Base-by-base conservation (phyloP, 208 protist genomes). In the Spongospora subterranea region DNA sequence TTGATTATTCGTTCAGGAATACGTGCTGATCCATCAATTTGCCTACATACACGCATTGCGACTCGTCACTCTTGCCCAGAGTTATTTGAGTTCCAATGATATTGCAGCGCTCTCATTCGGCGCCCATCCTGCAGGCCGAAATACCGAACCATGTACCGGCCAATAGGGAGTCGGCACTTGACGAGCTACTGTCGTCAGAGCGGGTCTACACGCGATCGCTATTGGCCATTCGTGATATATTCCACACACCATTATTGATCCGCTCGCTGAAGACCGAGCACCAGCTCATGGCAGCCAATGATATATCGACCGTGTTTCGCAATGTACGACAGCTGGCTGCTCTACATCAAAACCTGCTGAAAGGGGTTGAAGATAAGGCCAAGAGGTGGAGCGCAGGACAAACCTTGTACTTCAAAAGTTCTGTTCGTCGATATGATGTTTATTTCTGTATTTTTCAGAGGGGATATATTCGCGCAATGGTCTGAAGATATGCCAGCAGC, bases 141-240 rank as follows among this genome's bases (percentile, higher is more conserved):
- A 35, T 6, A 35, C 17, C 17, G 71, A 6, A 43, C 17, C 71
- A 6, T 6, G 13, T n/a, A n/a, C 17, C 17, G 17, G 35, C 71
- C 35, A 35, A 82, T 43, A 6, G 71, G 17, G 71, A 82, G 40
- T 35, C 71, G 35, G 71, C 35, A 20, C 71, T 82, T n/a, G 71
- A 82, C 71, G 71, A 82, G 71, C n/a, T 82, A n/a, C 35, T 82
- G 71, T 45, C 40, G 71, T 82, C 71, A 20, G 71, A 82, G 35
- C 71, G 71, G 35, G n/a, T 43, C 35, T 82, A 82, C n/a, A 35
- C 71, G 17, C 71, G 71, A 17, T 35, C 71, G 35, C 40, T 82
- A 20, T 6, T 6, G 17, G 71, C 71, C 17, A 43, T 82, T 35
- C 71, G 71, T 43, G 71, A 82, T 43, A 82, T 82, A 6, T 82